Base-by-base conservation (phyloP, 139 green algal genomes). In the Coelastrella sp. region DNA sequence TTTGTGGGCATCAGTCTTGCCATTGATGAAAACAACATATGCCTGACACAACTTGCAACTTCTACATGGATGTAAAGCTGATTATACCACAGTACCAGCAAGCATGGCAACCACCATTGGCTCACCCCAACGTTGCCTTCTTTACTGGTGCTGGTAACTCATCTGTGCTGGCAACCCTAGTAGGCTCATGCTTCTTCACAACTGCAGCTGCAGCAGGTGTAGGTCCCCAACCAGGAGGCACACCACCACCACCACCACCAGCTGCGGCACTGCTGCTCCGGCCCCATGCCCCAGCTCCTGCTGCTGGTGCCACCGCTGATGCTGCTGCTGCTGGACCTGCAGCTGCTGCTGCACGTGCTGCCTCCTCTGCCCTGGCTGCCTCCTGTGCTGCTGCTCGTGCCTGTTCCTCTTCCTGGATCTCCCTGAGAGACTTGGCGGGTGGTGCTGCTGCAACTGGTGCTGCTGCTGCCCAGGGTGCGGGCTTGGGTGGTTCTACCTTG, bases 331-430 rank as follows among this genome's bases (percentile, higher is more conserved):
- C 90, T 25, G 88, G 37, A 25, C 27, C 6, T 30, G 66, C 59
- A 0, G 67, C 69, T 50, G 66, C 66, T 51, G 51, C 53, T 13
- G 74, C 35, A 8, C 76, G 57, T 34, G 62, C 80, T 21, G 84
- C 88, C 69, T 68, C 60, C 66, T 69, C 73, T n/a, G 83, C 88
- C 0, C 81, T 34, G 7, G 85, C 87, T 83, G 79, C 81, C 50
- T 71, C 60, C 11, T 73, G 86, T 4, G 85, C 82, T 15, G 67
- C 76, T 25, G 90, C 90, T 2, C 75, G 69, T 38, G 71, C 83
- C 23, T 90, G 93, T 87, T 98, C 94, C 88, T 98, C 94, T 81
- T 91, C 79, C 83, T 96, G 91, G 69, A 98, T 96, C 51, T 97
- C 91, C 1, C 85, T 41, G 40, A 98, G 91, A 13, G 90, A 93